Conservation (phyloP, 2,329 filamentous ascomycete species). For the Penicillium sclerotiorum region DNA sequence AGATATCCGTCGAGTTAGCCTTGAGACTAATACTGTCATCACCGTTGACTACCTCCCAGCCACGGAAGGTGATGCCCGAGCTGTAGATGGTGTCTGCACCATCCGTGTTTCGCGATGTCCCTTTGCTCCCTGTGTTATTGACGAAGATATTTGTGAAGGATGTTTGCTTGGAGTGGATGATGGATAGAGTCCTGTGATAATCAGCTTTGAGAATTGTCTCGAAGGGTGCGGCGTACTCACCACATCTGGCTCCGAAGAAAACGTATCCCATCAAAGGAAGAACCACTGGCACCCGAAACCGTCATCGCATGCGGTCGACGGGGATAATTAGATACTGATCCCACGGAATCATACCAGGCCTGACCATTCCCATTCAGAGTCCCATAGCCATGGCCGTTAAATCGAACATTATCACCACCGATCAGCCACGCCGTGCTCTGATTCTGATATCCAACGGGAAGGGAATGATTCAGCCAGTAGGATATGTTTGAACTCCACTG, state of each 20-base stretch:
- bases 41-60: slow-evolving; percentile 56
- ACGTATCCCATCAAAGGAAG: slow-evolving; percentile 21
- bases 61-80: slow-evolving; percentile 54
- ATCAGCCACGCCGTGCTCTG: slow-evolving; percentile 55
- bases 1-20: slow-evolving; percentile 59
- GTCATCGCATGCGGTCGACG: slow-evolving; percentile 34
- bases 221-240: too few species aligned
- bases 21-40: slow-evolving; percentile 60
- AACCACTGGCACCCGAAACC: slow-evolving; percentile 19
- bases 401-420: slow-evolving; percentile 53
- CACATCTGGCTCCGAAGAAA: slow-evolving; percentile 62
- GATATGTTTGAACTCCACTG: slow-evolving; percentile 41
- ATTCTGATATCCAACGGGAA: slow-evolving; percentile 54
- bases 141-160: slow-evolving; percentile 56
- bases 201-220: background rate
- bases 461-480: slow-evolving; percentile 55
- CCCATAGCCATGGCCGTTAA: slow-evolving; percentile 54
- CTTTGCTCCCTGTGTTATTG: slow-evolving; percentile 45
- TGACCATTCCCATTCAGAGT: slow-evolving; percentile 51
- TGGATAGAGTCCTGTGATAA: slow-evolving; percentile 50
- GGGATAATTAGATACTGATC: slow-evolving; percentile 32
- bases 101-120: slow-evolving; percentile 46
- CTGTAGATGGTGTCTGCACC: slow-evolving; percentile 59
- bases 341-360: slow-evolving; percentile 43
- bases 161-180: slow-evolving; percentile 52